Percentiles rank a stretch among this genome's conserved stretches.
Evolutionary conservation across 2,329 filamentous ascomycete genomes (phyloP).

Genomic region (Stachybotrys elegans): DNA sequence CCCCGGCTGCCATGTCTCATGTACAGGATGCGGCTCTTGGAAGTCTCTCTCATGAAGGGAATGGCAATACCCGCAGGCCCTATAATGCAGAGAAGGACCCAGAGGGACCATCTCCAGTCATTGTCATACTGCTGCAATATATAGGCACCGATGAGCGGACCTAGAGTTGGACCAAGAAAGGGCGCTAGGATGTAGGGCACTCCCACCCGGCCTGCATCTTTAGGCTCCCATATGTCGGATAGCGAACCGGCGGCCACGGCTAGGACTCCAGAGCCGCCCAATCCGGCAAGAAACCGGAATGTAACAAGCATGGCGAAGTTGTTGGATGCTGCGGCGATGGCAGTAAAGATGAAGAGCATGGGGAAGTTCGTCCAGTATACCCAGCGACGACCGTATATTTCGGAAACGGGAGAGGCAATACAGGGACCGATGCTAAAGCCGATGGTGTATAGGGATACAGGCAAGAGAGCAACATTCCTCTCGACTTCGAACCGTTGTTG

Average conservation of each 20-base stretch:
- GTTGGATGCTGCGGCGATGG: background rate
- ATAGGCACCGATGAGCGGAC: background rate
- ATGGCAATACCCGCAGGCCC: background rate
- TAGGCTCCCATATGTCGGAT: background rate
- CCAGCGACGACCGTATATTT: background rate
- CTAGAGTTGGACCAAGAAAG: background rate
- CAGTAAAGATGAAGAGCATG: background rate
- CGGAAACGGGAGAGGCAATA: background rate
- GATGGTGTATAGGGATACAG: background rate
- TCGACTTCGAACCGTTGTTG: background rate
- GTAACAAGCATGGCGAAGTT: background rate
- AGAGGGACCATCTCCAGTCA: background rate
- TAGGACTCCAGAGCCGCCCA: background rate
- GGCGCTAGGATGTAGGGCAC: background rate
- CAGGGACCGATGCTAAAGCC: background rate
- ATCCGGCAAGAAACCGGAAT: background rate
- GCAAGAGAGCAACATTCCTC: background rate
- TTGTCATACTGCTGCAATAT: background rate
- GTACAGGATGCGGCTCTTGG: too few relatives aligned
- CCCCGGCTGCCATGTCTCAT: too few relatives aligned
- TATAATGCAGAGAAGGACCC: background rate
- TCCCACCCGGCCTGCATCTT: background rate
- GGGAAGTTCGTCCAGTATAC: background rate
- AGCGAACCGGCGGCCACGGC: background rate
- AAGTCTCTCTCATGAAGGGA: background rate